Evolutionary conservation across 306 rosid species (phyloP), one percentile per base, ranked within the genome.

Genomic region (Rubus idaeus): DNA sequence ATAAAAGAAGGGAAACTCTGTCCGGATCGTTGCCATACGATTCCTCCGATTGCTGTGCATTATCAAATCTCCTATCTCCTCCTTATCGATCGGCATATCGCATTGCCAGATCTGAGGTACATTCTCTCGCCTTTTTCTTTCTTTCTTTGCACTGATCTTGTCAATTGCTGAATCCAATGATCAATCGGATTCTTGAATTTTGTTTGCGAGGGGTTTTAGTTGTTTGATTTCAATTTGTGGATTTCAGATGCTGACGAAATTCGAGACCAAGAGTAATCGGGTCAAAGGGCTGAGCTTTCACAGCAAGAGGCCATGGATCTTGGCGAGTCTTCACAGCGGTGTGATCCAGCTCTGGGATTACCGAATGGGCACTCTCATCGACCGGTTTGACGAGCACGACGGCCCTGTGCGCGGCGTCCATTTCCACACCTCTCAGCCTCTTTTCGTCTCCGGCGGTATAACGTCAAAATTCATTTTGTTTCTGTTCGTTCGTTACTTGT

Each of bases 341-440:
- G 87, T 83, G 70, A 76, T 83, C 52, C 87, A 83, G 84, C 84
- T 83, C 44, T 83, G 87, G 87, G 87, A 83, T 60, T 83, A 83
- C 75, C 70, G 87, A 26, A 83, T 83, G 87, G 87, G 87, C 8
- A 79, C 87, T 79, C 87, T 83, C 62, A 83, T 83, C 17, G 84
- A 83, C 71, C 81, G 87, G 40, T 83, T 79, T 23, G 87, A 83
- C 50, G 87, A 83, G 87, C 87, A 83, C 47, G 87, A 83, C 37
- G 87, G 87, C 17, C 87, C 87, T 11, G 87, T 83, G 7, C 87
- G 84, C 8, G 87, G 87, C 35, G 81, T 83, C 37, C 87, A 83
- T 57, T 83, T 83, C 73, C 87, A 83, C 68, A 71, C 53, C 51
- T 83, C 87, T 49, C 87, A 83, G 84, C 87, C 87, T n/a, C 87